Evolutionary conservation across 768 basidiomycete species (phyloP), one percentile per base, ranked within the genome.

Genomic region (Mycena capillaripes): DNA sequence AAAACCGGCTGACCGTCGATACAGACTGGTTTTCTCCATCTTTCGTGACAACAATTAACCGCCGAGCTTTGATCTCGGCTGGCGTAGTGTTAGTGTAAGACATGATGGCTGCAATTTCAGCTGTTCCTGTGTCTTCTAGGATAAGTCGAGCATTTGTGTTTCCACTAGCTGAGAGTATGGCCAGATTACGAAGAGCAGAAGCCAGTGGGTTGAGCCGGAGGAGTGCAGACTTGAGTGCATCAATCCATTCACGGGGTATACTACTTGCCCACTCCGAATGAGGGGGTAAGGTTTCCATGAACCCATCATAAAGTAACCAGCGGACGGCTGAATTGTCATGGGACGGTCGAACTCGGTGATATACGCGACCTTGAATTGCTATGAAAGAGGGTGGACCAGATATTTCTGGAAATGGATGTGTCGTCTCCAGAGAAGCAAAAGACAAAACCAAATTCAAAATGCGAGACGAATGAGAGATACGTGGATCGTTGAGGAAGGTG

Each of bases 281-380:
- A 2, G 76, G 78, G 16, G 53, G 23, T 6, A 29, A 19, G 2
- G 58, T 16, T 25, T 57, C 25, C 50, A 71, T 50, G 46, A 81
- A 79, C 2, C 79, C 79, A 56, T 83, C 81, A 63, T 81, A 81
- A 6, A 84, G 59, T 9, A 84, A 69, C 83, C 83, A 84, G 2
- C 75, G 74, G 6, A 83, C 70, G 3, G 77, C 78, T 1, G 80
- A 82, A 48, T 76, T 72, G 0, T 70, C 14, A 53, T 81, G 80
- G 14, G 61, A 71, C 1, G 81, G 77, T 4, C 79, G 76, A 6
- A 84, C 61, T 2, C 79, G 77, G 65, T 84, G 83, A 50, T 83
- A 84, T 2, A 83, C 60, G 21, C 76, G 74, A 0, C 83, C 82
- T 58, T 80, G 74, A 25, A 84, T 77, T 2, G 80, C 71, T 30